Percentiles rank a stretch among this genome's conserved stretches.
phyloP scores from a whole-genome alignment of 768 basidiomycete species.

The Mycena rosella region DNA sequence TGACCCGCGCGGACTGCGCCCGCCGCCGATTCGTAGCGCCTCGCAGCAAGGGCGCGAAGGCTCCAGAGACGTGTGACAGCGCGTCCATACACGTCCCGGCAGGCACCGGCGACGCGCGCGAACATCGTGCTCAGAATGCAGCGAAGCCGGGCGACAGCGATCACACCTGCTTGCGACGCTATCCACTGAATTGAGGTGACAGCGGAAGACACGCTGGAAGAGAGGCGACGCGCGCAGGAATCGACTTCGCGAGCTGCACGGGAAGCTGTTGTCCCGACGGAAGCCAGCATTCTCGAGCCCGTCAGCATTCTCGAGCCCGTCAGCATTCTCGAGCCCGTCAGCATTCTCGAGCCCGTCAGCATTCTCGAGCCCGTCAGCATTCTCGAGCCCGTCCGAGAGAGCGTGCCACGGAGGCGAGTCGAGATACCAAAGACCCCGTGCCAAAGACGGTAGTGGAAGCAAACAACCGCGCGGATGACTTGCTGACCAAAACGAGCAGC shows the following conservation, averaged over 20 bases:
- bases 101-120: neutral
- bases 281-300: neutral
- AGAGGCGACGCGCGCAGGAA: neutral
- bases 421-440: neutral
- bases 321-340: too few relatives aligned
- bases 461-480: neutral
- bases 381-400: neutral
- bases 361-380: too few relatives aligned
- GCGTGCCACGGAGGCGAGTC: neutral
- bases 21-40: neutral
- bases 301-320: too few relatives aligned
- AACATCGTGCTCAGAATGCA: neutral
- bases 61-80: neutral
- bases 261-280: neutral
- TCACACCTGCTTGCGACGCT: neutral
- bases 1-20: neutral
- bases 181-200: neutral
- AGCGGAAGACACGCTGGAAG: neutral
- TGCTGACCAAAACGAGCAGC: too few relatives aligned
- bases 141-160: neutral
- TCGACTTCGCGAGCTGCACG: neutral
- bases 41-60: neutral
- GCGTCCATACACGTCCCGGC: neutral
- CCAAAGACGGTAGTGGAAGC: neutral
- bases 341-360: too few relatives aligned